A percentile compares a stretch with the other conserved stretches of the same genome.
These are phyloP conservation scores for Heracleum sosnowskyi DNA, from an alignment of 129 eudicot genomes.

Conservation along the genomic window DNA sequence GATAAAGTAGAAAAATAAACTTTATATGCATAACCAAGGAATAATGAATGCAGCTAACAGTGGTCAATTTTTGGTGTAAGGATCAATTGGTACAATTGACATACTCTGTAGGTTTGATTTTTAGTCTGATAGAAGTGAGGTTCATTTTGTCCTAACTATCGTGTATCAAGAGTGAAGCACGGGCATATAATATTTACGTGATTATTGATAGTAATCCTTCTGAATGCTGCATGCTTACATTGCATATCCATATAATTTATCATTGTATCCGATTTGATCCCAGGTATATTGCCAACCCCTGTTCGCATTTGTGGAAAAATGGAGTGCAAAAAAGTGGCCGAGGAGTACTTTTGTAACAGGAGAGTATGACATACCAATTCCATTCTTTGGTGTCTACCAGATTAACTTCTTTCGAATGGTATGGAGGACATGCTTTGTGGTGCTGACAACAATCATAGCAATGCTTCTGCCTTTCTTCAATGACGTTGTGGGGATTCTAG, in stretches of 20 bases:
- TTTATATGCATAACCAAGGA: too few species aligned
- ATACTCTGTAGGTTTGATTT: too few species aligned
- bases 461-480: constrained; percentile 74
- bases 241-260: not conserved
- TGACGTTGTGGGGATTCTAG: constrained; percentile 58
- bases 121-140: too few species aligned
- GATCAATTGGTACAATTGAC: too few species aligned
- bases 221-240: not conserved
- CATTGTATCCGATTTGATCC: not conserved
- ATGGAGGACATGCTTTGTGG: constrained; percentile 56
- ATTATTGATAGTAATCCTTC: not conserved
- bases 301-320: constrained; percentile 58
- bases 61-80: too few species aligned
- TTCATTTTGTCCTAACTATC: too few species aligned
- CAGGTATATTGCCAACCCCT: constrained; percentile 64
- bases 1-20: too few species aligned
- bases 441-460: constrained; percentile 35
- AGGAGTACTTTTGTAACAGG: constrained; percentile 36
- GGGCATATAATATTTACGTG: not conserved
- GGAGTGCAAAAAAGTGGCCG: constrained; percentile 46
- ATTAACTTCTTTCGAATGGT: constrained; percentile 45
- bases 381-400: constrained; percentile 36
- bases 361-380: constrained; percentile 43
- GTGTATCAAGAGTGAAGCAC: too few species aligned
- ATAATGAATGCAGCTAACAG: too few species aligned